Base-by-base conservation (phyloP, 768 basidiomycete species). In the Gautieria morchelliformis region DNA sequence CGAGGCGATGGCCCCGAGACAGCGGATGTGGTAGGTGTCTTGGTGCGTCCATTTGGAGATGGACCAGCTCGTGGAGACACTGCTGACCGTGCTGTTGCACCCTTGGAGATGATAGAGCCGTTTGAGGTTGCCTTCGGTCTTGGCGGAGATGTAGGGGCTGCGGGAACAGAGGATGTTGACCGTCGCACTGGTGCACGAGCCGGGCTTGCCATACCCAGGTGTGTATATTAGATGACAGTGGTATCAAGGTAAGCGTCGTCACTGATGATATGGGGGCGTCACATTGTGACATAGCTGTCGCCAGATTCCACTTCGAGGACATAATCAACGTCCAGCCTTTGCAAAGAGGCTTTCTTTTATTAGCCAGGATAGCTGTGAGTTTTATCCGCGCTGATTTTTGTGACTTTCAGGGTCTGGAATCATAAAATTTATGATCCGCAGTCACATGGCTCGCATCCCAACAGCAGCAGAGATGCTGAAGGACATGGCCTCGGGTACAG, bases 61-160 rank as follows among this genome's bases (percentile, higher is more conserved):
- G 82, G 75, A 49, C 79, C 64, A 7, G 72, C 68, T 63, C 86
- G 81, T 20, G 83, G 71, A 46, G 81, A 76, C 5, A 78, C 80
- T 11, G 84, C 81, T 30, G 86, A 80, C 60, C 89, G 84, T 15
- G 84, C 79, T 24, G 82, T 78, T 19, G 83, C 77, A 51, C 81
- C 76, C 62, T 76, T 76, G 17, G 80, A 64, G 41, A 82, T 72
- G 10, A 78, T 66, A 4, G 77, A 59, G 4, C 66, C 20, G 17
- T 78, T 68, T 3, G 79, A 70, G 3, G 71, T 33, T 30, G 53
- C 52, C 33, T 59, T 54, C 39, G 46, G 14, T 53, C 42, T 53
- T 17, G 58, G 51, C 9, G 58, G 19, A 17, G 37, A 37, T 39
- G 41, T 22, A 22, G 45, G 17, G n/a, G 53, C 19, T 24, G 58